Conservation (phyloP, 345 rosid genomes). For the Pistacia integerrima region DNA sequence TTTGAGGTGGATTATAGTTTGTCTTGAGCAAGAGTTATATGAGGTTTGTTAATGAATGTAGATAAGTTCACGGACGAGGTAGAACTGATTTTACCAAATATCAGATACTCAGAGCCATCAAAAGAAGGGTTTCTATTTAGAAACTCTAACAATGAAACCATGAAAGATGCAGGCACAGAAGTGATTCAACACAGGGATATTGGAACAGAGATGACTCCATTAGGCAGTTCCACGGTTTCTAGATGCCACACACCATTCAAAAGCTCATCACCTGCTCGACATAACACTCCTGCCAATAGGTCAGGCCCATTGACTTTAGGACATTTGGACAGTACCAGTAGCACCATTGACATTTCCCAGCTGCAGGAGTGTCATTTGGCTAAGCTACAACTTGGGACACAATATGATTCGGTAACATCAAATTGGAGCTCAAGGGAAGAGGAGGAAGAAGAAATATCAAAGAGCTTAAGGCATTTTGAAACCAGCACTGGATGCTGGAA, state of each 20-base stretch:
- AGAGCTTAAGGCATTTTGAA: slow-evolving; percentile 81
- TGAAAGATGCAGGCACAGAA: slow-evolving; percentile 56
- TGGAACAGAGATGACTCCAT: slow-evolving; percentile 95
- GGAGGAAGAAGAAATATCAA: slow-evolving; percentile 86
- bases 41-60: slow-evolving; percentile 33
- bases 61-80: slow-evolving; percentile 82
- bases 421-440: slow-evolving; percentile 95
- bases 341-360: slow-evolving; percentile 62
- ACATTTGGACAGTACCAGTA: slow-evolving; percentile 29
- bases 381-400: slow-evolving; percentile 66
- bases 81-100: slow-evolving; percentile 53
- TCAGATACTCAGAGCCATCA: slow-evolving; percentile 52
- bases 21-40: slow-evolving; percentile 9
- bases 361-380: slow-evolving; percentile 68
- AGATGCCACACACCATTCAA: slow-evolving; percentile 79
- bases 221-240: slow-evolving; percentile 78
- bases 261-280: slow-evolving; percentile 78
- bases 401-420: slow-evolving; percentile 57
- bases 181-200: slow-evolving; percentile 64
- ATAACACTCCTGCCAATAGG: slow-evolving; percentile 86
- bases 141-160: slow-evolving; percentile 42
- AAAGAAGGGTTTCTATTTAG: slow-evolving; percentile 79
- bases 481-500: slow-evolving; percentile 45
- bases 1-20: slow-evolving; percentile 8
- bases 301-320: slow-evolving; percentile 75